Conservation (phyloP, 2,329 filamentous ascomycete species). For the Alternaria solani region DNA sequence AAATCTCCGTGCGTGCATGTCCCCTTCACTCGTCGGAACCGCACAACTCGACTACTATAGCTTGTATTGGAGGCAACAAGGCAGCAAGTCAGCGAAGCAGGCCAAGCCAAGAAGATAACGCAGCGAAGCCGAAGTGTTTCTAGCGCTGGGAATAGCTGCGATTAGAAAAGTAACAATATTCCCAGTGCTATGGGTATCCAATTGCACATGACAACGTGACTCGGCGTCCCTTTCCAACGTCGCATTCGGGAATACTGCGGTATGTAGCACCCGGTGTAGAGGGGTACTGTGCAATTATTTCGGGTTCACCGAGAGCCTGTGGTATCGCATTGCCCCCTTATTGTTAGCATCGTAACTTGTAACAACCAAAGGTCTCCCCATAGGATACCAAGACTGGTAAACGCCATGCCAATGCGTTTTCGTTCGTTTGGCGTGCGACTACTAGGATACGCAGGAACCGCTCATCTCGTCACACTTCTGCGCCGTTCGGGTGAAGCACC, state of each 20-base stretch:
- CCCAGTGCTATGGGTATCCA: constrained; percentile 4
- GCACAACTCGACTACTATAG: neutral
- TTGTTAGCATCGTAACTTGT: constrained; percentile 4
- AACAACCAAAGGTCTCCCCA: neutral
- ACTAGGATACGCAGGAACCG: constrained; percentile 9
- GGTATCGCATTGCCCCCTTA: neutral
- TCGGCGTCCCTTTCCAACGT: neutral
- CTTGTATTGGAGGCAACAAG: neutral
- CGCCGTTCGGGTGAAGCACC: neutral
- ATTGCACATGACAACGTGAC: constrained; percentile 11
- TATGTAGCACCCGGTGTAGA: neutral
- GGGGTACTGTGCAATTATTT: neutral
- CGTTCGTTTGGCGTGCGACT: neutral
- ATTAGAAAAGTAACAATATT: neutral
- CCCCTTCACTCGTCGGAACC: neutral
- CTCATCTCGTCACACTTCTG: constrained; percentile 3
- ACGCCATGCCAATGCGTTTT: neutral
- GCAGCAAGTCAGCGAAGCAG: constrained; percentile 4
- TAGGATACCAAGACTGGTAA: neutral
- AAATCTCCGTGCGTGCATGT: constrained; percentile 13
- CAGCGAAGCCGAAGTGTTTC: neutral
- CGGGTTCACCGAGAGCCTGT: constrained; percentile 5
- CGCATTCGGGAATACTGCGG: neutral
- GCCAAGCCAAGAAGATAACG: neutral
- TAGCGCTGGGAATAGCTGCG: neutral